Evolutionary conservation across 495 filamentous ascomycete species (phyloP), one percentile per base, ranked within the genome.

Genomic region (Oidiodendron maius): DNA sequence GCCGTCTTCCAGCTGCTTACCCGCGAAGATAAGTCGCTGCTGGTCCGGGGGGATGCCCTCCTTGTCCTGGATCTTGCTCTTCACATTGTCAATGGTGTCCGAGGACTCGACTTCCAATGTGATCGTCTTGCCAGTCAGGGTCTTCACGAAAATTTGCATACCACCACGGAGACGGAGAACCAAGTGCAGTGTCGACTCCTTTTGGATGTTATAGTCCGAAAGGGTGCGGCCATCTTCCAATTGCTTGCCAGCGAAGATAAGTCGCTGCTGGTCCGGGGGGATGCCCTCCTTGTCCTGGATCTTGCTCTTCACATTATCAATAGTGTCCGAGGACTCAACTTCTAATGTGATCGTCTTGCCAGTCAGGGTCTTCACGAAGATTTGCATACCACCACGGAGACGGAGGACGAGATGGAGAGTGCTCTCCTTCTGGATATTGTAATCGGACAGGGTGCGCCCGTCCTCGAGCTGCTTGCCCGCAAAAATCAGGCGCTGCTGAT

Each of bases 271-370:
- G 71, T 98, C 93, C 16, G 93, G 93, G 46, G 94, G 94, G 55
- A 98, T 98, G 57, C 93, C 94, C 75, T 97, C 93, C 85, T 98
- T 98, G 72, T 97, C 89, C 64, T 96, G 90, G 48, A 96, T 96
- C 77, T 96, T 96, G 2, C 72, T 75, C 75, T 96, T 95, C 4
- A 96, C 90, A 52, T 95, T 96, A 65, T 96, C 90, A 54, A 96
- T 95, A 8, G 89, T 95, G 57, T 96, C 90, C 2, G 85, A 89
- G 1, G 79, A 84, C 63, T 95, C 89, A 15, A 95, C 90, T 59
- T 96, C 89, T 18, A 96, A 65, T 9, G 90, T 95, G 63, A 96
- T 95, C 0, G 89, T 95, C 78, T 95, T 96, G 18, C 90, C 90
- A 3, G 90, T 95, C 4, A 95, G 60, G 0, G 78, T 82, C 71